These are phyloP conservation scores for Aspergillus affinis DNA, from an alignment of 495 filamentous ascomycete species.

Conservation along the genomic window DNA sequence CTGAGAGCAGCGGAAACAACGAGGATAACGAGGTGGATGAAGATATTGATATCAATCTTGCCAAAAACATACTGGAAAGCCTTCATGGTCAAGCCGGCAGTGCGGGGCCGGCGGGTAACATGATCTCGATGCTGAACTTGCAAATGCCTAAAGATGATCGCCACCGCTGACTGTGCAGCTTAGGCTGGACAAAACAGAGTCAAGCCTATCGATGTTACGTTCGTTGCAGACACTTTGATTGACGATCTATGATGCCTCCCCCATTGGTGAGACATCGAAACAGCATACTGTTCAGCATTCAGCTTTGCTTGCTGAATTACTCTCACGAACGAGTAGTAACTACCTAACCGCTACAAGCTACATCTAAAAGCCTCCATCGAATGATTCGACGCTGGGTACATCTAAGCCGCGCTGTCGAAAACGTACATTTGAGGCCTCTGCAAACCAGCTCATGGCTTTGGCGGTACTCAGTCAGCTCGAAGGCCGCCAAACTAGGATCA, in stretches of 20 bases:
- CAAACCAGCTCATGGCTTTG: too few species aligned
- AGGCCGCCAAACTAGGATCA: too few species aligned
- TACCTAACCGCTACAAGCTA: too few species aligned
- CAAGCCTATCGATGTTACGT: neutral
- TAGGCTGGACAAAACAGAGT: neutral
- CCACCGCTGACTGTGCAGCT: conserved; percentile 10
- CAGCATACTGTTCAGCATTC: too few species aligned
- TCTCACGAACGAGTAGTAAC: too few species aligned
- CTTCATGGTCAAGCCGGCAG: conserved; percentile 85
- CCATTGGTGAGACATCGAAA: too few species aligned
- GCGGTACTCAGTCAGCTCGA: too few species aligned
- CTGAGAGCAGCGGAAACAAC: conserved; percentile 24
- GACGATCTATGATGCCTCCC: neutral
- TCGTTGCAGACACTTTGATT: neutral
- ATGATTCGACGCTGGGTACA: too few species aligned
- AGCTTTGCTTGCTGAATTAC: too few species aligned
- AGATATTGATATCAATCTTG: conserved; percentile 81
- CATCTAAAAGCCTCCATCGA: too few species aligned
- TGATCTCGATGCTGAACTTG: conserved; percentile 83
- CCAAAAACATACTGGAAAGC: conserved; percentile 86
- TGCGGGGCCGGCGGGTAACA: conserved; percentile 80
- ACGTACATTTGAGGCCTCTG: too few species aligned
- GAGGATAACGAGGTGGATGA: conserved; percentile 51
- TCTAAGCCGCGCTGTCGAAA: too few species aligned
- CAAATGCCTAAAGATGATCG: conserved; percentile 74